Conservation (phyloP, 2,329 filamentous ascomycete genomes). For the Colletotrichum sp. region DNA sequence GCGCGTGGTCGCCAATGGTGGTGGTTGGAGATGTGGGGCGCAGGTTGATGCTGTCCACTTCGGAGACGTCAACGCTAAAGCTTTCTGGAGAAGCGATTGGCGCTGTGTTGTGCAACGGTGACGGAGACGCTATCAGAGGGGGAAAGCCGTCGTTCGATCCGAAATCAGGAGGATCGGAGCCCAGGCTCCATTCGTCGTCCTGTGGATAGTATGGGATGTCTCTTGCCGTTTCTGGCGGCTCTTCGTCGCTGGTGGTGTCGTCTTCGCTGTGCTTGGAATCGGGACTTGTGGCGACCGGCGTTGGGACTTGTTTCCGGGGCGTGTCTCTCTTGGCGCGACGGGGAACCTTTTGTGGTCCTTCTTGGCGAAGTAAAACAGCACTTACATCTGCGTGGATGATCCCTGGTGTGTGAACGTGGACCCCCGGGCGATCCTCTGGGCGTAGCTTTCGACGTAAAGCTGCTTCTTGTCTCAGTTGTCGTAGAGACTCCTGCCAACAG, state of each 20-base stretch:
- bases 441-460: background rate
- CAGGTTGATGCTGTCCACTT: background rate
- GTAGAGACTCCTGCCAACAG: too few species aligned
- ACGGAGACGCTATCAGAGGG: background rate
- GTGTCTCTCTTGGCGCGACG: background rate
- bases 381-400: background rate
- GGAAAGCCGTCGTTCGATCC: background rate
- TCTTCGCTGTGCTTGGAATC: too few species aligned
- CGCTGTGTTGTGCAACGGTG: background rate
- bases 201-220: accelerated
- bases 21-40: too few species aligned
- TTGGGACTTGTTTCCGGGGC: background rate
- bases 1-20: too few species aligned
- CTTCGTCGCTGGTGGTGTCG: accelerated
- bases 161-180: background rate
- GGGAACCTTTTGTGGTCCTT: background rate
- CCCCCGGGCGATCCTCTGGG: background rate
- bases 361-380: background rate
- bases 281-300: background rate
- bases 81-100: background rate
- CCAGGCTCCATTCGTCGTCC: background rate
- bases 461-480: background rate
- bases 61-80: background rate
- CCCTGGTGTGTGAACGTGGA: background rate
- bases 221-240: background rate